A percentile compares a stretch with the other conserved stretches of the same genome.
phyloP scores from a whole-genome alignment of 2,329 filamentous ascomycete genomes.

The Hymenotorrendiella dingleyae region DNA sequence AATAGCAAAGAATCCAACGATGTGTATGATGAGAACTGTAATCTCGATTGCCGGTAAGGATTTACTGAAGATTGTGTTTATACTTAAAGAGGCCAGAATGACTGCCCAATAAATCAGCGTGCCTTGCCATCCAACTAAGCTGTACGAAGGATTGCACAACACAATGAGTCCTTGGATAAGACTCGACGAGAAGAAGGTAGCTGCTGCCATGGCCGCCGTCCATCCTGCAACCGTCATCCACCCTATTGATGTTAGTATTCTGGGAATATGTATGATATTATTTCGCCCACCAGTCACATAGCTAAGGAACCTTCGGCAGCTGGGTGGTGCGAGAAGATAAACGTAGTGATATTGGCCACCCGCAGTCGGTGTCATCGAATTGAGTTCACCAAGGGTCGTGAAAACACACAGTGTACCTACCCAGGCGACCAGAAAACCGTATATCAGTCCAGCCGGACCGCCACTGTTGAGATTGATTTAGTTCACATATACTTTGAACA shows the following conservation, averaged over 20 bases:
- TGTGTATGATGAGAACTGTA: background rate
- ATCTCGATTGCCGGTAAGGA: background rate
- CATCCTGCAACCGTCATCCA: slow-evolving; percentile 1
- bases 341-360: slow-evolving; percentile 12
- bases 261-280: background rate
- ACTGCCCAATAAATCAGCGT: slow-evolving; percentile 1
- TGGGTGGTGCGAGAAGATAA: slow-evolving; percentile 7
- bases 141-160: background rate
- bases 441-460: slow-evolving; percentile 2
- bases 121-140: background rate
- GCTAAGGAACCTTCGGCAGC: slow-evolving; percentile 8
- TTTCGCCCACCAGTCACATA: slow-evolving; percentile 12
- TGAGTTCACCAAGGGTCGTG: slow-evolving; percentile 8
- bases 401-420: background rate
- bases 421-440: slow-evolving; percentile 3
- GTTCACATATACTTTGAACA: too few species aligned
- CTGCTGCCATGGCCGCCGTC: background rate
- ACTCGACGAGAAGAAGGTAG: background rate
- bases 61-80: background rate
- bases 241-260: background rate
- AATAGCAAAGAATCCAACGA: slow-evolving; percentile 1
- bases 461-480: background rate
- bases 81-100: background rate
- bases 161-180: slow-evolving; percentile 2
- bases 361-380: slow-evolving; percentile 11